These are phyloP conservation scores for Leccinum fuscescens DNA, from an alignment of 1,284 basidiomycete species.

Conservation along the genomic window DNA sequence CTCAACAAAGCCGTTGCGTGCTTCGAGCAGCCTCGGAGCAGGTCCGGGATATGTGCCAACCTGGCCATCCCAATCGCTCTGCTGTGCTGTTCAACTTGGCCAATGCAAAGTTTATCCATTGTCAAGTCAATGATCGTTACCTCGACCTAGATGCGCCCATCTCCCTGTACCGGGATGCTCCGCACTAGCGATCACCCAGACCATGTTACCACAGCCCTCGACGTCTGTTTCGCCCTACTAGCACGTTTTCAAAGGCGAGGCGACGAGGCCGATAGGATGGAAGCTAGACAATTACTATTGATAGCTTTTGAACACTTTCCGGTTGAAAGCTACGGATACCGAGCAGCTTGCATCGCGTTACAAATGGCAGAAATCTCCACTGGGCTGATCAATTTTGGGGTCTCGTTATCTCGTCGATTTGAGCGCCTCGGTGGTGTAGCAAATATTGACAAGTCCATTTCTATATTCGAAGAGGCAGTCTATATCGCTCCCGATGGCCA, in stretches of 20 bases:
- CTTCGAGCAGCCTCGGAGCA: not conserved
- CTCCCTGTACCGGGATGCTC: not conserved
- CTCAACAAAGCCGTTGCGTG: not conserved
- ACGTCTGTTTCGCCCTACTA: not conserved
- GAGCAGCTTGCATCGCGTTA: not conserved
- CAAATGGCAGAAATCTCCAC: not conserved
- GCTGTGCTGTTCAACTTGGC: not conserved
- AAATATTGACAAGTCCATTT: not conserved
- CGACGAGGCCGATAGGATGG: too few relatives aligned
- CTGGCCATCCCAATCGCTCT: not conserved
- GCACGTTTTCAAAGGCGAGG: not conserved
- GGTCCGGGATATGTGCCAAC: not conserved
- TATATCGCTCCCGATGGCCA: not conserved
- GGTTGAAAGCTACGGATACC: not conserved
- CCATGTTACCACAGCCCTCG: not conserved
- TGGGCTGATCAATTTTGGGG: not conserved
- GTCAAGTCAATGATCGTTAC: not conserved
- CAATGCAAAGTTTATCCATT: not conserved
- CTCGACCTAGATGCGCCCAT: not conserved
- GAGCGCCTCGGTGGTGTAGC: not conserved
- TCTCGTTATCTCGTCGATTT: not conserved
- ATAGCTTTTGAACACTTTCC: not conserved
- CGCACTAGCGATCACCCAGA: not conserved
- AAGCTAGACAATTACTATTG: not conserved
- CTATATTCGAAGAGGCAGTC: not conserved